Base-by-base conservation (phyloP, 371 early-diverging fungal genomes). In the Apophysomyces elegans region DNA sequence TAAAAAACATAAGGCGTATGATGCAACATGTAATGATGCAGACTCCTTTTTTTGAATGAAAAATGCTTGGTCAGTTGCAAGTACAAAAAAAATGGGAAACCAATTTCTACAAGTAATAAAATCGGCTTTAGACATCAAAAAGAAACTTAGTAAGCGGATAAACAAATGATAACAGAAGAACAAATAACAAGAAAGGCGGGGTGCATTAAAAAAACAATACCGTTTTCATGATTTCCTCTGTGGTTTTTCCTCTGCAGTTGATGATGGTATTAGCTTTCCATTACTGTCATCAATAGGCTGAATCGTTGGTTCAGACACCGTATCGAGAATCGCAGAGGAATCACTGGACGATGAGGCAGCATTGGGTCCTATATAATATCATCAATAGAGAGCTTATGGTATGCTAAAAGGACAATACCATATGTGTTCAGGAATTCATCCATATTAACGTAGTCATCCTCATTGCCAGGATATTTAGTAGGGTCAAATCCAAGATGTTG, bases 401-500 rank as follows among this genome's bases (percentile, higher is more conserved):
- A 13, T 18, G 46, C 46, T 13, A 14, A 12, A 13, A 45, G 13
- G 13, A 45, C 13, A 13, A 13, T 86, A 67, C 73, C 85, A 56
- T 74, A 77, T 56, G 75, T 63, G 50, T 78, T 66, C 11, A 75
- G 50, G n/a, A 75, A 73, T 26, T 75, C 71, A 54, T 75, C 75
- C 73, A 73, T 72, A 37, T 75, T 71, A 9, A 73, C 56, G 14
- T 75, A 69, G 50, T 70, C 73, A 18, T 56, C 59, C 18, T 62
- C 69, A 16, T 59, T 47, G 5, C 59, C 67, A 7, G 26, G 46
- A 7, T 57, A 13, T 18, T 74, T 63, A 1, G 66, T 44, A 18
- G 79, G 70, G 45, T 79, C 76, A 63, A 79, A 76, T 1, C 79
- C 81, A 37, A 81, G 70, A 50, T 81, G 76, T 12, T 77, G 69